A percentile compares a stretch with the other conserved stretches of the same genome.
Conservation (phyloP, 306 rosid genomes). For the Pterocarpus santalinus region DNA sequence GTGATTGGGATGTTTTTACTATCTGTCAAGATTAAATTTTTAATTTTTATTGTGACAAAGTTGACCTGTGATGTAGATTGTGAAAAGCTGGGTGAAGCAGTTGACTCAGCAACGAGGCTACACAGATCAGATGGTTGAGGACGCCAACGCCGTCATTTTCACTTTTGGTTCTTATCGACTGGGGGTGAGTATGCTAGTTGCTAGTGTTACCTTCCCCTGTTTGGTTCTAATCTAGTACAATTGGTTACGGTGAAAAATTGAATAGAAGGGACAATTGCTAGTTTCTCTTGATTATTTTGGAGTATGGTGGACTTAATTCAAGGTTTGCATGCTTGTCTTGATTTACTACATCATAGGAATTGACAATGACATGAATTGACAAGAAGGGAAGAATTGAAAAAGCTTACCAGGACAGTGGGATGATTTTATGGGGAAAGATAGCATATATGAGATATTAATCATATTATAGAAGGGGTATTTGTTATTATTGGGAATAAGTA, state of each 20-base stretch:
- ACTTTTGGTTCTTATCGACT: constrained; percentile 93
- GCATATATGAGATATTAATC: background rate
- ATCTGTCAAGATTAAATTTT: constrained; percentile 21
- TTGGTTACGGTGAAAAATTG: constrained; percentile 17
- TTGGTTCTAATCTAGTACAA: constrained; percentile 2
- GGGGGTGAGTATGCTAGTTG: constrained; percentile 68
- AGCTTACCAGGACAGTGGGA: background rate
- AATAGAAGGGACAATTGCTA: constrained; percentile 14
- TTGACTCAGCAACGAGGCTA: constrained; percentile 88
- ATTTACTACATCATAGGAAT: constrained; percentile 5
- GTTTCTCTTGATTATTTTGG: constrained; percentile 27
- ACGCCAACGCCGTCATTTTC: constrained; percentile 87
- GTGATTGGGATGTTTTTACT: constrained; percentile 13
- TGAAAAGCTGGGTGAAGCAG: constrained; percentile 92
- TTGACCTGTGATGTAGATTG: constrained; percentile 65
- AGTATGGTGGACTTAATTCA: constrained; percentile 20
- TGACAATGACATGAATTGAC: constrained; percentile 6
- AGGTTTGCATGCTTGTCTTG: constrained; percentile 23
- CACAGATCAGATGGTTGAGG: constrained; percentile 97
- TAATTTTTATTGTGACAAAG: constrained; percentile 24
- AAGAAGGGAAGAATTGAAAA: background rate
- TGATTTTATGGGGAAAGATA: background rate
- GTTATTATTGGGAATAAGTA: background rate
- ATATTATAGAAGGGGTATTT: background rate
- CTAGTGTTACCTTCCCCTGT: background rate